phyloP scores from a whole-genome alignment of 192 early-diverging fungal species.

The Podila epicladia region DNA sequence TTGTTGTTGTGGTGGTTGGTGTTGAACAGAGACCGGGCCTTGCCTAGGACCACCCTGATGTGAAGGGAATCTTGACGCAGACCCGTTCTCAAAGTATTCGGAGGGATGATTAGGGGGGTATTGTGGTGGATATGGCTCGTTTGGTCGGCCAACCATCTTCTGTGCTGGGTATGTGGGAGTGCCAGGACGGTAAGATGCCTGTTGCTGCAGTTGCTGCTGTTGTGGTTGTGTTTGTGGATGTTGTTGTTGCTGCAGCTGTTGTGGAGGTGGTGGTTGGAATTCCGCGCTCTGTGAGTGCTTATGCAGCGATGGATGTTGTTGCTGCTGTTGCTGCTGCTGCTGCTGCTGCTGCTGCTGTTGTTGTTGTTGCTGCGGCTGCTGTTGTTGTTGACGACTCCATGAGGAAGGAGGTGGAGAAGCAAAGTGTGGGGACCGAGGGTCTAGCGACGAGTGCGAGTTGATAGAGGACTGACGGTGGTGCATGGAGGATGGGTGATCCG shows the following conservation, averaged over 20 bases:
- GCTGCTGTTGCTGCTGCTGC: neutral
- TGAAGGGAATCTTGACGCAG: neutral
- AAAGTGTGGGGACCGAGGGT: slow-evolving; percentile 1
- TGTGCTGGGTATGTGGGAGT: too few relatives aligned
- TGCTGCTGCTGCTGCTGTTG: neutral
- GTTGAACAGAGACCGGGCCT: neutral
- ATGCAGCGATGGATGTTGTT: neutral
- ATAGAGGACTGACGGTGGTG: neutral
- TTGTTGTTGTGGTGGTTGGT: neutral
- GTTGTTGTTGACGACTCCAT: neutral
- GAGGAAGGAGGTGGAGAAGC: neutral
- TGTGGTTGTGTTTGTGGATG: neutral
- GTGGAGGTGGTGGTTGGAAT: neutral
- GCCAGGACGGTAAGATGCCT: neutral
- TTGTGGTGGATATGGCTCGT: too few relatives aligned
- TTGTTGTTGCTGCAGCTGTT: neutral
- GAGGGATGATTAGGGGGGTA: neutral
- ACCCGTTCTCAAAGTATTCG: neutral
- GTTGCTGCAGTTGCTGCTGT: neutral
- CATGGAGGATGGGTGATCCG: neutral
- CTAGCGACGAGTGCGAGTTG: neutral
- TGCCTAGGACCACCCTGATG: neutral
- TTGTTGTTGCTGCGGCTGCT: neutral
- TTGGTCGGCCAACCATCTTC: too few relatives aligned
- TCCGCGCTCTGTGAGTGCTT: too few relatives aligned